These are phyloP conservation scores for Chlorella variabilis DNA, from an alignment of 163 green algal genomes.

Conservation along the genomic window DNA sequence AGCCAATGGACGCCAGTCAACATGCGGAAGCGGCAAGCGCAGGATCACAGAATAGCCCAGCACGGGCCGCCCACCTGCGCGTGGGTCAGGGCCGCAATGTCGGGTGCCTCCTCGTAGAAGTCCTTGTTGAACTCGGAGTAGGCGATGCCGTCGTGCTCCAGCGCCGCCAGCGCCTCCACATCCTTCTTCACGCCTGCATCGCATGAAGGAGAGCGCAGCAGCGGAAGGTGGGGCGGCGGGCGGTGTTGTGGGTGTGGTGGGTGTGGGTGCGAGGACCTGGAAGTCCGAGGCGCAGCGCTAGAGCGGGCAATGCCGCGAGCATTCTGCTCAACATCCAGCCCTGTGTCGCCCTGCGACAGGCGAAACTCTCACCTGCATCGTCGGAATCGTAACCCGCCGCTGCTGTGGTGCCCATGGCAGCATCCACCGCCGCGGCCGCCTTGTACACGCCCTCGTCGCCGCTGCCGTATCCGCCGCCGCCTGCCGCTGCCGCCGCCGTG, in stretches of 20 bases:
- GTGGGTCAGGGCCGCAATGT: conserved; percentile 69
- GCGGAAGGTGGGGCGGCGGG: too few relatives aligned
- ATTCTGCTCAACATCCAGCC: too few relatives aligned
- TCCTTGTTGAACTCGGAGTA: conserved; percentile 85
- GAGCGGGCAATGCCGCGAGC: too few relatives aligned
- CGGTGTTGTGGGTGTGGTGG: too few relatives aligned
- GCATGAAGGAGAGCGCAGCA: not conserved
- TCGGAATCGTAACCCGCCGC: conserved; percentile 19
- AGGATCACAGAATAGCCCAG: too few relatives aligned
- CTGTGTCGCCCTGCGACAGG: too few relatives aligned
- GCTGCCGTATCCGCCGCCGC: conserved; percentile 57
- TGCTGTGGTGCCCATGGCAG: conserved; percentile 4
- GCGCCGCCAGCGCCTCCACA: conserved; percentile 56
- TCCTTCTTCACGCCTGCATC: conserved; percentile 35
- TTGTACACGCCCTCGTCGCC: conserved; percentile 82
- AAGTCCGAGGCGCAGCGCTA: too few relatives aligned
- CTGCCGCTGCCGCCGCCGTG: conserved; percentile 34
- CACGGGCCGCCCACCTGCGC: conserved; percentile 59
- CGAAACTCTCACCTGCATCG: conserved; percentile 38
- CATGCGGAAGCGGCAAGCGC: too few relatives aligned
- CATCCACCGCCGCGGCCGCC: conserved; percentile 57
- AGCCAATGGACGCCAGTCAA: too few relatives aligned
- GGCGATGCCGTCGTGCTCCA: conserved; percentile 64
- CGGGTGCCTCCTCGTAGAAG: conserved; percentile 77
- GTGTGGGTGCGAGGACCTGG: too few relatives aligned